phyloP scores from a whole-genome alignment of 1,284 basidiomycete genomes.

The Boletellus deceptivus region DNA sequence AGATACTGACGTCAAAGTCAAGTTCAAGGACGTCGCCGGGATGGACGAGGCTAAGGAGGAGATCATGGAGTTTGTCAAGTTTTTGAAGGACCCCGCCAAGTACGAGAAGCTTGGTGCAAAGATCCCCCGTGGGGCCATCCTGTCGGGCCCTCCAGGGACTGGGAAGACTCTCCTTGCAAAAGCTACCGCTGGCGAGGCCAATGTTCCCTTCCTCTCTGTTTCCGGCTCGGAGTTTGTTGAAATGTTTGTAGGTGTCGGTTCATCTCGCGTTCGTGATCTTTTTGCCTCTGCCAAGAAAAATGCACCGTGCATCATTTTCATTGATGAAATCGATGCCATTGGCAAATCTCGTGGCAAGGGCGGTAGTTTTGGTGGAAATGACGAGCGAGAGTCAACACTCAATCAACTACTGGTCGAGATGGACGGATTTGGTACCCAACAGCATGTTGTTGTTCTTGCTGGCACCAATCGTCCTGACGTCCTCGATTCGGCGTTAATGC shows the following conservation, averaged over 20 bases:
- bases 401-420: constrained; percentile 99
- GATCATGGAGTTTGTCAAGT: constrained; percentile 99
- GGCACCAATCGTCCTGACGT: constrained; percentile 98
- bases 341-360: constrained; percentile 93
- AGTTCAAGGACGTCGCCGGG: constrained; percentile 95
- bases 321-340: constrained; percentile 98
- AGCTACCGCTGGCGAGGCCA: constrained; percentile 97
- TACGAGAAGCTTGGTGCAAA: constrained; percentile 98
- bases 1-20: constrained; percentile 91
- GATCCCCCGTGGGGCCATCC: constrained; percentile 96
- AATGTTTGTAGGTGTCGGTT: constrained; percentile 99
- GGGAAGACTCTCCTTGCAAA: constrained; percentile 98
- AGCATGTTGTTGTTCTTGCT: constrained; percentile 95
- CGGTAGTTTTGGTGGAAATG: constrained; percentile 90
- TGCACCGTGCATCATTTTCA: constrained; percentile 97
- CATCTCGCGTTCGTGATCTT: constrained; percentile 94
- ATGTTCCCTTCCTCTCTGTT: constrained; percentile 96
- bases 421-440: constrained; percentile 96
- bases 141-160: constrained; percentile 97
- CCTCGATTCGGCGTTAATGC: constrained; percentile 91
- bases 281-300: constrained; percentile 98
- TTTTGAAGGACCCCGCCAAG: constrained; percentile 93
- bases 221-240: constrained; percentile 99
- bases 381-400: constrained; percentile 96
- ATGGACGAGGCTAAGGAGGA: constrained; percentile 99